Base-by-base conservation (phyloP, 805 yeast species). In the Isabelozyma heimii region DNA sequence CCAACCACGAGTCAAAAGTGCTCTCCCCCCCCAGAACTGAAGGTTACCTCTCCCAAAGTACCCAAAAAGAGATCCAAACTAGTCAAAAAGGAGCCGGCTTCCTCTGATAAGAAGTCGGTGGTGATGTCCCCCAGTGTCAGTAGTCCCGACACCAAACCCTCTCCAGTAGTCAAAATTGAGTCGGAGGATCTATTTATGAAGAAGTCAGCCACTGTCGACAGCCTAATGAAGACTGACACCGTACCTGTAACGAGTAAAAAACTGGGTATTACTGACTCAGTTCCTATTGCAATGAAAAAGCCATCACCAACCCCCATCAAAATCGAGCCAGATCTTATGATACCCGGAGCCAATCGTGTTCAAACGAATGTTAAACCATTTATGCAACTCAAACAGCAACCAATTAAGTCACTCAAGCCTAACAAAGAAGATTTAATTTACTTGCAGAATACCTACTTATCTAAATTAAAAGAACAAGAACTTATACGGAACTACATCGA, bases 401-500 rank as follows among this genome's bases (percentile, higher is more conserved):
- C 35, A 4, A 9, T 30, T 13, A 30, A 30, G 8, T 28, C 43
- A 16, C 27, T 47, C n/a, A 27, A 37, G 13, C 40, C 39, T 6
- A 4, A 10, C 4, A 15, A 46, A 42, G 42, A 43, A 40, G 65
- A 64, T 46, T 51, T 61, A 8, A 40, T 50, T 16, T 62, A 60
- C 33, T 58, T 71, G 15, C 71, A 72, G 50, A 52, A 58, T 40
- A 55, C 63, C 12, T 73, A 71, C 49, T 57, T 73, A 17, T 55
- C 72, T 9, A 68, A 69, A 52, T 54, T 73, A 15, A 73, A 73
- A 49, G 78, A 73, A 47, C 77, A 73, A 53, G 75, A 72, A 50
- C 58, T 73, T 28, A 70, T 73, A 13, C 58, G 67, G 24, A 73
- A 72, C 52, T 73, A 73, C 49, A 73, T 73, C 42, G 78, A 73